A percentile compares a stretch with the other conserved stretches of the same genome.
These are phyloP conservation scores for Panicum hallii DNA, from an alignment of 202 grass and related monocot genomes.

Conservation along the genomic window DNA sequence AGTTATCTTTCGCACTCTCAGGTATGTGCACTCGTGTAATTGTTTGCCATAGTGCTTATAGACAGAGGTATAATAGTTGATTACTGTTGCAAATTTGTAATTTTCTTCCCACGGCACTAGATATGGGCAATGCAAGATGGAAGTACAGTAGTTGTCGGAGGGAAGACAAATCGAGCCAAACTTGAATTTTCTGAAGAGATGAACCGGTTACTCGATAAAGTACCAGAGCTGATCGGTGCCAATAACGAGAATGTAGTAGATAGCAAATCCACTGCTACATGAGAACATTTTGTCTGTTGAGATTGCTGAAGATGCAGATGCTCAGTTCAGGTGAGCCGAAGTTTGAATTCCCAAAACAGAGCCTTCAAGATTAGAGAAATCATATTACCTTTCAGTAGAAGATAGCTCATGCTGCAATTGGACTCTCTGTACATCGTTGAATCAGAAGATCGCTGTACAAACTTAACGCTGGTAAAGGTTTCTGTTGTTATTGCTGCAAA, in stretches of 20 bases:
- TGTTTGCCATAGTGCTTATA: not conserved
- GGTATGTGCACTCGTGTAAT: constrained; percentile 38
- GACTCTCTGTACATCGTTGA: not conserved
- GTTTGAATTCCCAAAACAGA: constrained; percentile 21
- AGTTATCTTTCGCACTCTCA: constrained; percentile 95
- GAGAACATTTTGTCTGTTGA: constrained; percentile 26
- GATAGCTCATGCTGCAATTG: not conserved
- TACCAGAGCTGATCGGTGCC: constrained; percentile 68
- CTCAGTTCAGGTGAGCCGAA: not conserved
- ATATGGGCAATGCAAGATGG: constrained; percentile 98
- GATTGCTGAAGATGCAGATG: constrained; percentile 17
- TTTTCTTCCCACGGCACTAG: constrained; percentile 41
- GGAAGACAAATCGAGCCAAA: constrained; percentile 88
- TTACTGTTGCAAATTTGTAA: not conserved
- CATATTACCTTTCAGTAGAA: not conserved
- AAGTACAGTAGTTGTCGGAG: constrained; percentile 74
- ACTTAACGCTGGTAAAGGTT: not conserved
- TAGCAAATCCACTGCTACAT: constrained; percentile 48
- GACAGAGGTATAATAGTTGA: not conserved
- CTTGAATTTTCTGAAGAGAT: constrained; percentile 90
- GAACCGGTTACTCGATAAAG: constrained; percentile 81
- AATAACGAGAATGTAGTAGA: constrained; percentile 42
- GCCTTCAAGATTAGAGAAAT: not conserved
- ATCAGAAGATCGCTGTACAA: not conserved
- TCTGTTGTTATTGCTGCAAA: not conserved